Base-by-base conservation (phyloP, 805 yeast species). In the Lipomyces orientalis region DNA sequence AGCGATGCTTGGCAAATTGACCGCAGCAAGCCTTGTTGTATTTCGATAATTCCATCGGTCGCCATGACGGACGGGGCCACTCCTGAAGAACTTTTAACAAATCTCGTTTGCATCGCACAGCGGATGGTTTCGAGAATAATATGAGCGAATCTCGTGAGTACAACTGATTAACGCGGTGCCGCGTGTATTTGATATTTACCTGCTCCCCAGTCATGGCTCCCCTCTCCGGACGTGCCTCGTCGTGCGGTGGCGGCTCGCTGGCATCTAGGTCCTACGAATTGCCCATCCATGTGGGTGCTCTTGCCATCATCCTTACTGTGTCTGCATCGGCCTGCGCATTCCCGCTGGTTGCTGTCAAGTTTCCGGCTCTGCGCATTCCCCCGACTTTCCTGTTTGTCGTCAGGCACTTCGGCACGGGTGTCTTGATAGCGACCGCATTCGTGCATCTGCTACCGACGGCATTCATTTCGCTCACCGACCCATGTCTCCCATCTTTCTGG, bases 391-490 rank as follows among this genome's bases (percentile, higher is more conserved):
- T 72, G 49, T 63, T 89, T 75, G 76, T 86, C 61, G 88, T 90
- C 60, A 89, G 88, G 74, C 89, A 83, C 77, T 90, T 90, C 75
- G 95, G 95, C 69, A 87, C 93, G 3, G 95, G 95, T 64, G 93
- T 90, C 60, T 90, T 90, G 74, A 83, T 90, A 10, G 90, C 93
- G 16, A 90, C 95, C 1, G 90, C 93, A 0, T 89, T 90, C 73
- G 87, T 90, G 37, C 95, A 90, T 78, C 79, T 90, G 68, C 77
- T 90, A 67, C 82, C 84, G 70, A 93, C 91, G 0, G 93, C 93
- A 1, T 76, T 81, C 64, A 89, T 88, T 7, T 82, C 85, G 2
- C 79, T 90, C 58, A 74, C 82, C 0, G 73, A 84, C 56, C 83
- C 79, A 12, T 90, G 94, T 79, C 80, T 90, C 33, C 89, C 90